Evolutionary conservation across 495 filamentous ascomycete species (phyloP).

Genomic region (Elasticomyces elasticus): DNA sequence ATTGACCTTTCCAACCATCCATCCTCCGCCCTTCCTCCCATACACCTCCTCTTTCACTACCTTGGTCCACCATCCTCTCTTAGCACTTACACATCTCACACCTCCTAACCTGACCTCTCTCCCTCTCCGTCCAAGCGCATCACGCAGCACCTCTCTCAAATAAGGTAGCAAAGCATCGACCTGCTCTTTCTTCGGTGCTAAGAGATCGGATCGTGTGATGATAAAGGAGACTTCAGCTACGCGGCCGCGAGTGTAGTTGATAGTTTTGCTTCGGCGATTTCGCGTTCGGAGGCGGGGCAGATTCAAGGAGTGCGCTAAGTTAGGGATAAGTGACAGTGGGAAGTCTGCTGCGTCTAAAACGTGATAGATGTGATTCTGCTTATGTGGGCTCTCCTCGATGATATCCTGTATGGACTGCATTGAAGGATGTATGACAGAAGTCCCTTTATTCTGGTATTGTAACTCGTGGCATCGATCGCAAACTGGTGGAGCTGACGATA

Average conservation of each 20-base stretch:
- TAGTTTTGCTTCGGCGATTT: slow-evolving; percentile 60
- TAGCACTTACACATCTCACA: slow-evolving; percentile 72
- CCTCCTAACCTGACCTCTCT: slow-evolving; percentile 66
- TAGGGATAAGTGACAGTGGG: slow-evolving; percentile 75
- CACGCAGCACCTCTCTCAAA: slow-evolving; percentile 59
- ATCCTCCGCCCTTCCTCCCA: slow-evolving; percentile 72
- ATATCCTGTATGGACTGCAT: slow-evolving; percentile 67
- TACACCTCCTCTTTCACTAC: slow-evolving; percentile 74
- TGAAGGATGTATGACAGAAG: slow-evolving; percentile 64
- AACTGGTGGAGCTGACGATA: slow-evolving; percentile 31
- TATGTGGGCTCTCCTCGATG: slow-evolving; percentile 76
- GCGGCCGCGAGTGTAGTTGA: slow-evolving; percentile 51
- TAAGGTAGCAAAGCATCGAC: slow-evolving; percentile 78
- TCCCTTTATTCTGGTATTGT: slow-evolving; percentile 58
- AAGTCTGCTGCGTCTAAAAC: slow-evolving; percentile 98
- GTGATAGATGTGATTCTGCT: slow-evolving; percentile 87
- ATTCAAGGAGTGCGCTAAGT: slow-evolving; percentile 48
- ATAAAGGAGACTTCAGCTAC: slow-evolving; percentile 72
- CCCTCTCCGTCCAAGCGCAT: slow-evolving; percentile 52
- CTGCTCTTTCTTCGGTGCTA: slow-evolving; percentile 69
- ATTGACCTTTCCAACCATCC: slow-evolving; percentile 97
- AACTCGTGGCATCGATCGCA: slow-evolving; percentile 85
- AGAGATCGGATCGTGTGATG: slow-evolving; percentile 77
- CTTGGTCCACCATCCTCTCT: slow-evolving; percentile 78
- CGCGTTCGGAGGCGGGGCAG: slow-evolving; percentile 56